Conservation (phyloP, 1,139 yeast genomes). For the Geotrichum bryndzae region DNA sequence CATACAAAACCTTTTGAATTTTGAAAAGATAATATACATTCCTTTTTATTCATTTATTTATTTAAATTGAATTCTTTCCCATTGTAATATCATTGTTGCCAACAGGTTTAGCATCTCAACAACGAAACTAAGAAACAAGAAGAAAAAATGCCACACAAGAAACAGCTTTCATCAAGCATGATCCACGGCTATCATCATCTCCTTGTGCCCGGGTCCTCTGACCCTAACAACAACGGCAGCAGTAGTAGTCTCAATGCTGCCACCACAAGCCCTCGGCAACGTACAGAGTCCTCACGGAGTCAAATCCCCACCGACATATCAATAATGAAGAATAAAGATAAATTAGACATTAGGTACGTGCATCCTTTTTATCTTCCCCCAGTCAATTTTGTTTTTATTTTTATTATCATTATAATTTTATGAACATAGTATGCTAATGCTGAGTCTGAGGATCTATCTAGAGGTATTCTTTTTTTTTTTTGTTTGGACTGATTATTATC, state of each 20-base stretch:
- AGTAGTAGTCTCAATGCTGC: background rate
- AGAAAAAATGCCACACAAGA: no score
- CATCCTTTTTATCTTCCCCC: background rate
- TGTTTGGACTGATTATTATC: background rate
- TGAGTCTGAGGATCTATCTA: constrained; percentile 16
- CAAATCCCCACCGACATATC: constrained; percentile 2
- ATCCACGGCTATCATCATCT: no score
- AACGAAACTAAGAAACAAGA: no score
- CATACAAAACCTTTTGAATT: no score
- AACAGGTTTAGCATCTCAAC: no score
- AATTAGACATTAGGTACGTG: constrained; percentile 12
- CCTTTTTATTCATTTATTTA: no score
- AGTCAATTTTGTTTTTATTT: constrained; percentile 9
- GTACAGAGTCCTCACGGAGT: background rate
- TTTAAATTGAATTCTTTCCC: no score
- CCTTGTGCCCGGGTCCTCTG: no score
- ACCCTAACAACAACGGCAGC: background rate
- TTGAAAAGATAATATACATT: no score
- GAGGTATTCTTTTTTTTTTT: constrained; percentile 16
- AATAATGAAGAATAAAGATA: constrained; percentile 3
- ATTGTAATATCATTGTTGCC: no score
- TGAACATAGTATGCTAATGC: constrained; percentile 12
- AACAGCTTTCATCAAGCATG: no score
- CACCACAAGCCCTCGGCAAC: background rate
- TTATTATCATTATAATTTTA: constrained; percentile 11